A percentile compares a stretch with the other conserved stretches of the same genome.
These are phyloP conservation scores for Stagonosporopsis cucurbitacearum DNA, from an alignment of 2,329 filamentous ascomycete species.

Conservation along the genomic window DNA sequence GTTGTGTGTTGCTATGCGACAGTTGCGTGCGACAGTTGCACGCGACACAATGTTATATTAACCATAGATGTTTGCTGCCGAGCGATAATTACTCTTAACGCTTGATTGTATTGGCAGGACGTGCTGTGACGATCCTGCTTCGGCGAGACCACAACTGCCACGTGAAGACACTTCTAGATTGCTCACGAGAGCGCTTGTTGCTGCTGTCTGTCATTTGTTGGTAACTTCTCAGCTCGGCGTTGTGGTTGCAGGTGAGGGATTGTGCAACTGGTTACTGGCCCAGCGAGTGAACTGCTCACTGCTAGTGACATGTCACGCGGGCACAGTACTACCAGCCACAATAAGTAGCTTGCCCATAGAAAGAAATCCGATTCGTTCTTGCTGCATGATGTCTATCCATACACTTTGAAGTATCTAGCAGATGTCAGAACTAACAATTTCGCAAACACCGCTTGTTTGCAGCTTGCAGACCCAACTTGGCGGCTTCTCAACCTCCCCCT, in stretches of 20 bases:
- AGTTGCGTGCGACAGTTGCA: conserved; percentile 1
- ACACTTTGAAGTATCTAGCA: not conserved
- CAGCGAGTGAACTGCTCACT: conserved; percentile 2
- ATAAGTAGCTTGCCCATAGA: not conserved
- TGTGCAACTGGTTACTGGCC: not conserved
- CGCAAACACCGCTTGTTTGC: not conserved
- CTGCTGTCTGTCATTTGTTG: not conserved
- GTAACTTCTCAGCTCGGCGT: not conserved
- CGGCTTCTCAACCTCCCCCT: not conserved
- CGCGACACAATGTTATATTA: conserved; percentile 6
- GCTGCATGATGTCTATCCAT: not conserved
- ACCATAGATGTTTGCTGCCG: conserved; percentile 5
- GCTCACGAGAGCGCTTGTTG: not conserved
- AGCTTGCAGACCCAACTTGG: too few relatives aligned
- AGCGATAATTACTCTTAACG: conserved; percentile 13
- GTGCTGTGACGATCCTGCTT: conserved; percentile 9
- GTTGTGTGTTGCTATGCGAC: too few relatives aligned
- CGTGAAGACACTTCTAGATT: not conserved
- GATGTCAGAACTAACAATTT: not conserved
- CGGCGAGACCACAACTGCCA: not conserved
- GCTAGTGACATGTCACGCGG: conserved; percentile 6
- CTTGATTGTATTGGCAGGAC: conserved; percentile 13
- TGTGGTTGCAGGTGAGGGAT: not conserved
- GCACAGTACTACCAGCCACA: not conserved
- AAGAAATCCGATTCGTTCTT: not conserved